These are phyloP conservation scores for Cladosporium austrohemisphaericum DNA, from an alignment of 2,329 filamentous ascomycete species.

Conservation along the genomic window DNA sequence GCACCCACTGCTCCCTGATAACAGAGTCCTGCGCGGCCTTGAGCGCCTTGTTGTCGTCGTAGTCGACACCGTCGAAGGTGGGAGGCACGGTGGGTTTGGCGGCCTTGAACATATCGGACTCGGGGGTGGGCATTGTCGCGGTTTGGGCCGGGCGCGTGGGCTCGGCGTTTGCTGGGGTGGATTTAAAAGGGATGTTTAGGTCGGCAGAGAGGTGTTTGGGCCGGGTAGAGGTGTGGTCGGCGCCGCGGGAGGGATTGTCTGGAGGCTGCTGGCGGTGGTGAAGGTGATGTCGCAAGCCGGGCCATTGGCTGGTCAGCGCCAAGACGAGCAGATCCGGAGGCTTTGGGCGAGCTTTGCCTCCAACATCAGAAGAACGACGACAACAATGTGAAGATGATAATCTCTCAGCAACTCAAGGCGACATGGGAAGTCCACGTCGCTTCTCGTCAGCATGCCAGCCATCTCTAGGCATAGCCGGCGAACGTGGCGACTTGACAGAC, in stretches of 20 bases:
- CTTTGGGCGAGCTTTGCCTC: neutral
- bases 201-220: neutral
- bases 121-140: conserved; percentile 69
- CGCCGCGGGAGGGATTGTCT: conserved; percentile 3
- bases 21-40: conserved; percentile 81
- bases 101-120: conserved; percentile 75
- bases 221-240: neutral
- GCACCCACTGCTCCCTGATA: conserved; percentile 83
- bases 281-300: conserved; percentile 9
- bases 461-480: neutral
- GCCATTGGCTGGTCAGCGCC: conserved; percentile 7
- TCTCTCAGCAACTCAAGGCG: too few relatives aligned
- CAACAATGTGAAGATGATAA: too few relatives aligned
- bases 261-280: neutral
- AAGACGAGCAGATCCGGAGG: too few relatives aligned
- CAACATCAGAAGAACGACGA: too few relatives aligned
- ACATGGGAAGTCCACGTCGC: neutral
- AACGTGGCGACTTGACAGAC: neutral
- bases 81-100: conserved; percentile 79
- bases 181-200: neutral
- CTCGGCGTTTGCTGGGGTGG: neutral
- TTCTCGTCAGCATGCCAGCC: too few relatives aligned
- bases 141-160: neutral
- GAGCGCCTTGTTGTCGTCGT: conserved; percentile 73
- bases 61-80: conserved; percentile 83